Percentiles rank a stretch among this genome's conserved stretches.
Conservation (phyloP, 2,329 filamentous ascomycete genomes). For the Cladophialophora chaetospira region DNA sequence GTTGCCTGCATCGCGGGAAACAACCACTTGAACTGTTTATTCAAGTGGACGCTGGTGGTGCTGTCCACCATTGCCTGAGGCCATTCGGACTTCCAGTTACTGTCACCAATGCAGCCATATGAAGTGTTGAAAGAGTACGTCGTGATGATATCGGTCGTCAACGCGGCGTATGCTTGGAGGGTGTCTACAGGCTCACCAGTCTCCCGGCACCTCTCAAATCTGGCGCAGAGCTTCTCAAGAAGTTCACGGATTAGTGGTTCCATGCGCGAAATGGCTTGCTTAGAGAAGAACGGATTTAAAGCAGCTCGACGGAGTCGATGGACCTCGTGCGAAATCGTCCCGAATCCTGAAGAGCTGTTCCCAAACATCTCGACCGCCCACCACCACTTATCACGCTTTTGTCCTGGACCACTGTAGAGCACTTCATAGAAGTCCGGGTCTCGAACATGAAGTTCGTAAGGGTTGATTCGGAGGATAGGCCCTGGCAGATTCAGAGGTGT, state of each 20-base stretch:
- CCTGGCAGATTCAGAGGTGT: slow-evolving; percentile 25
- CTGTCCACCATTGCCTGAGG: slow-evolving; percentile 11
- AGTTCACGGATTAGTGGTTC: slow-evolving; percentile 34
- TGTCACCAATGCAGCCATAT: slow-evolving; percentile 21
- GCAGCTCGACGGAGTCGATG: slow-evolving; percentile 34
- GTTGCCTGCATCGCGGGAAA: slow-evolving; percentile 16
- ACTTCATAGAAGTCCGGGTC: slow-evolving; percentile 40
- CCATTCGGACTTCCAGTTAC: slow-evolving; percentile 14
- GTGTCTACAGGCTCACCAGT: slow-evolving; percentile 17
- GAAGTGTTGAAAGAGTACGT: slow-evolving; percentile 26
- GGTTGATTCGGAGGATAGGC: slow-evolving; percentile 41
- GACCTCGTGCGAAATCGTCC: slow-evolving; percentile 30
- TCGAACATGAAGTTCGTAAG: slow-evolving; percentile 40
- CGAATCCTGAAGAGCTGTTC: slow-evolving; percentile 25
- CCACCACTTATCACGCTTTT: slow-evolving; percentile 36
- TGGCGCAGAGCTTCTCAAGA: slow-evolving; percentile 31
- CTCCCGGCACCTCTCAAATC: slow-evolving; percentile 18
- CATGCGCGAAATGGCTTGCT: slow-evolving; percentile 26
- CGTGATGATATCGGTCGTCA: slow-evolving; percentile 34
- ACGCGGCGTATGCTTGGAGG: slow-evolving; percentile 40
- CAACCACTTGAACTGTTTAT: slow-evolving; percentile 22
- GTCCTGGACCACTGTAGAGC: slow-evolving; percentile 35
- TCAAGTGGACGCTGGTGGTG: slow-evolving; percentile 12
- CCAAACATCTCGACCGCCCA: slow-evolving; percentile 26
- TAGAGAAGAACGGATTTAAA: slow-evolving; percentile 35